Evolutionary conservation across 1,139 yeast genomes (phyloP), one percentile per base, ranked within the genome.

Genomic region (Sugiyamaella pinicola): DNA sequence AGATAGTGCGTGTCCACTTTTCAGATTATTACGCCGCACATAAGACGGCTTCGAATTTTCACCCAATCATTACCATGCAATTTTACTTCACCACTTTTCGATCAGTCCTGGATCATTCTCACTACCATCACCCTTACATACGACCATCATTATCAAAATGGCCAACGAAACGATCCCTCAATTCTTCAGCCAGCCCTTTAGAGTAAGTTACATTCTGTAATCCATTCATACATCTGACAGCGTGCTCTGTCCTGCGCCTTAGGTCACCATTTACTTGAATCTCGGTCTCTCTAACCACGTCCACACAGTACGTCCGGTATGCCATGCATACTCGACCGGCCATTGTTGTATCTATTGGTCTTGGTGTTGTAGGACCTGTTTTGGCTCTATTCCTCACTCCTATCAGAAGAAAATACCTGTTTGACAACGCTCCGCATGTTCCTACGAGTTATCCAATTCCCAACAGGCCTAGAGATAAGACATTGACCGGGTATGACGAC

Each of bases 301-400:
- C 17, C 13, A 12, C 17, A 9, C 74, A 85, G 88, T 87, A 89
- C 86, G 71, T 83, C 58, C 85, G 91, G 69, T 86, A 82, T 72
- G 85, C 84, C 63, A 87, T 93, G 39, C 88, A 86, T 73, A 82
- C 82, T 61, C 82, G 83, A 68, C 95, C 96, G 51, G 90, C 86
- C 69, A 76, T 86, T 62, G 85, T 86, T 70, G 83, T 78, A 68
- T 77, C 93, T n/a, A 78, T 83, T 24, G 76, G 77, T 38, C 75
- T 87, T 62, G 95, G 91, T 9, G 69, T 82, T 47, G 69, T 84
- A 44, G 90, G 87, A 8, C 95, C 95, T 13, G 71, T 81, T 15
- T 76, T 85, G 55, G 74, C 80, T 9, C 70, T 85, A 61, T 74
- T 77, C 47, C 78, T 79, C 50, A 78, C 91, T 49, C 93, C 93